Conservation (phyloP, 148 eudicot species). For the Amaranthus palmeri region DNA sequence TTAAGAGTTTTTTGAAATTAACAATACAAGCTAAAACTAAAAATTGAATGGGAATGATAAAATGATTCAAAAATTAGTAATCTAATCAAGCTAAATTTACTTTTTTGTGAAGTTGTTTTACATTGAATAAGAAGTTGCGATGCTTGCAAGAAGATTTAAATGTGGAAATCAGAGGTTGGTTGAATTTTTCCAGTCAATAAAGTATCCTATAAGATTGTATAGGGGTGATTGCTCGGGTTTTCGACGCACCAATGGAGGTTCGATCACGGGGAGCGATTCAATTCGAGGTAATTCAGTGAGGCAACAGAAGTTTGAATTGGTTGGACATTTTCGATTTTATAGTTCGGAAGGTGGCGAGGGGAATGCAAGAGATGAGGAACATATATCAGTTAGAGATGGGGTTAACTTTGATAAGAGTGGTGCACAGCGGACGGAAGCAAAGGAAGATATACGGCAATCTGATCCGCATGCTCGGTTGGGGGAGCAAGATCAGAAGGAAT, state of each 20-base stretch:
- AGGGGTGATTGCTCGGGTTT: conserved; percentile 24
- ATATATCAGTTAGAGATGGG: conserved; percentile 41
- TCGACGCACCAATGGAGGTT: conserved; percentile 25
- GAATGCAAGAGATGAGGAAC: conserved; percentile 67
- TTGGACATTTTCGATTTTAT: conserved; percentile 34
- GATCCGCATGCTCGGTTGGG: conserved; percentile 86
- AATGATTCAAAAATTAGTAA: no score
- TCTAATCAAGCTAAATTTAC: conserved; percentile 7
- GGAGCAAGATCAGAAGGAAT: conserved; percentile 91
- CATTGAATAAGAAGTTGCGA: conserved; percentile 37
- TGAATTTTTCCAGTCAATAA: conserved; percentile 35
- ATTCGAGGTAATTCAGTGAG: conserved; percentile 29
- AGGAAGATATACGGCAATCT: conserved; percentile 26
- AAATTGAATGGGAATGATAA: no score
- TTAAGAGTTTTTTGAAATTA: no score
- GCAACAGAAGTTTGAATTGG: conserved; percentile 32
- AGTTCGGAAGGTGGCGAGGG: conserved; percentile 92
- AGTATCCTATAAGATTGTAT: conserved; percentile 33
- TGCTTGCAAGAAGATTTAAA: conserved; percentile 65
- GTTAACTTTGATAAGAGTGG: conserved; percentile 38
- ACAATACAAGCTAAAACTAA: no score
- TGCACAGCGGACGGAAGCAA: conserved; percentile 25
- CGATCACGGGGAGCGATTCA: conserved; percentile 15
- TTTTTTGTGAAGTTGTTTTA: conserved; percentile 25
- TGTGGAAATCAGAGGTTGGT: conserved; percentile 56